Evolutionary conservation across 352 stramenopile species (phyloP).

Genomic region (Phytophthora aleatoria): DNA sequence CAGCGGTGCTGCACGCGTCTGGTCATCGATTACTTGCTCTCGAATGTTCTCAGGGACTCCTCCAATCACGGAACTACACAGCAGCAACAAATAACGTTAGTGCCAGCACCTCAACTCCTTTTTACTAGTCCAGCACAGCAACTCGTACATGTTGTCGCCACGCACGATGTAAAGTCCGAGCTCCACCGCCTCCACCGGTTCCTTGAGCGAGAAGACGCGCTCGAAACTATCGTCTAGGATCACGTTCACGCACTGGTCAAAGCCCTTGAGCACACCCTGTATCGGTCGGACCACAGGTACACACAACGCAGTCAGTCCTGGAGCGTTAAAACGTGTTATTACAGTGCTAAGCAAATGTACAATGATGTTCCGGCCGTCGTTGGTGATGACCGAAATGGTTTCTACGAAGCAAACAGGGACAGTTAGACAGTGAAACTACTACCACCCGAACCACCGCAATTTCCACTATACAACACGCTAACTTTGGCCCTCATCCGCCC

Average conservation of each 20-base stretch:
- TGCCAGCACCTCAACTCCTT: neutral
- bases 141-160: slow-evolving; percentile 92
- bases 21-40: slow-evolving; percentile 89
- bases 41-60: slow-evolving; percentile 88
- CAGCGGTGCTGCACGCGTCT: slow-evolving; percentile 85
- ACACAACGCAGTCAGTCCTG: slow-evolving; percentile 2
- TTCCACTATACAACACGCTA: slow-evolving; percentile 7
- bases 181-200: slow-evolving; percentile 89
- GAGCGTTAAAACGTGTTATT: neutral
- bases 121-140: neutral
- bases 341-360: slow-evolving; percentile 40
- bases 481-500: neutral
- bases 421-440: slow-evolving; percentile 1
- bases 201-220: slow-evolving; percentile 91
- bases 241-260: slow-evolving; percentile 94
- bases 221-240: slow-evolving; percentile 94
- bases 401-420: slow-evolving; percentile 40
- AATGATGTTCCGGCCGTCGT: slow-evolving; percentile 95
- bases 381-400: slow-evolving; percentile 93
- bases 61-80: slow-evolving; percentile 80
- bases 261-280: slow-evolving; percentile 89
- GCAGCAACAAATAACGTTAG: slow-evolving; percentile 5
- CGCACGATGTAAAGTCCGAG: slow-evolving; percentile 94
- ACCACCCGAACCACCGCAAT: neutral
- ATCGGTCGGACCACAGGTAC: neutral